Evolutionary conservation across 805 yeast genomes (phyloP), one percentile per base, ranked within the genome.

Genomic region (Pichia pseudocactophila): DNA sequence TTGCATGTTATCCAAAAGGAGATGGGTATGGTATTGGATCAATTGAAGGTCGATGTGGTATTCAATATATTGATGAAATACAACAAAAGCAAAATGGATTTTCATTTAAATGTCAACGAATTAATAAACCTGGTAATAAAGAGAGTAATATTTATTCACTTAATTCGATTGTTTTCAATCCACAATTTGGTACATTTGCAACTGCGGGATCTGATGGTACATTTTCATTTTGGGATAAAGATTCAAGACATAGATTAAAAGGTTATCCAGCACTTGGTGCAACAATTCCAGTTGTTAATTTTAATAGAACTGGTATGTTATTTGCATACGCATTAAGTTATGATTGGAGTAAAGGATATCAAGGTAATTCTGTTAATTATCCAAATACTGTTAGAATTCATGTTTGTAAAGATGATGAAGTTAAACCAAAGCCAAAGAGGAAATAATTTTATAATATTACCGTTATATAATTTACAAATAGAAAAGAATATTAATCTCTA

Each of bases 161-260:
- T 34, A 86, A 88, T 60, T 70, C 84, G 39, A 81, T 92, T 37
- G 68, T 76, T 7, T 86, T 89, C 69, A 97, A 92, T 58, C 97
- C 97, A 4, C 67, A 75, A 12, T 80, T 80, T 62, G 96, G 96
- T 34, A 88, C 97, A 1, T 82, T 92, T 62, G 80, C 81, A 39
- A 92, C 98, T 5, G 92, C 95, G 1, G 97, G 98, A 11, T 74
- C 92, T 19, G 98, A 92, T 63, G 98, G 98, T 18, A 72, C 89
- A 12, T 82, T 89, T 67, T 80, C 88, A 54, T 82, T 86, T 67
- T 92, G 98, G 98, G 97, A 92, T 62, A 87, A 86, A 62, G 95
- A 87, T 54, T 82, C 92, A 41, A 78, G 82, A 58, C 94, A 84
- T 58, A 74, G 97, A 53, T 73, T 92, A 51, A 84, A 82, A 63